Evolutionary conservation across 2,329 filamentous ascomycete genomes (phyloP).

Genomic region (Hymenoscyphus occultus): DNA sequence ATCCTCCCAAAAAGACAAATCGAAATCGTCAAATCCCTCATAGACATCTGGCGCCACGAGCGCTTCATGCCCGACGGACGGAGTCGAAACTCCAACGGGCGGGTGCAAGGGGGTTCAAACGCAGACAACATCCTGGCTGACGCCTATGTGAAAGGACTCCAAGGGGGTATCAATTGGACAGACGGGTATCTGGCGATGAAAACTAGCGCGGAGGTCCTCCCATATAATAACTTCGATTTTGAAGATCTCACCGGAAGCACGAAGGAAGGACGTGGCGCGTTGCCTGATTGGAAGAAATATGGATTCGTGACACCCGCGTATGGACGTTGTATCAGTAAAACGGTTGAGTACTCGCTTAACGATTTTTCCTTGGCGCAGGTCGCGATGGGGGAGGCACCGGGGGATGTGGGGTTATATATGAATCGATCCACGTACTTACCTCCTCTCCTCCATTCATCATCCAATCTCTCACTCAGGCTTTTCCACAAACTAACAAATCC

Average conservation of each 20-base stretch:
- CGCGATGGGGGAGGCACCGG: slow-evolving; percentile 50
- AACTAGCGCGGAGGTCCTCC: slow-evolving; percentile 4
- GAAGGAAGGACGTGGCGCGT: slow-evolving; percentile 63
- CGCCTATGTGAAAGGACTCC: slow-evolving; percentile 64
- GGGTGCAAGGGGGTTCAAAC: slow-evolving; percentile 66
- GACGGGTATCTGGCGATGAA: slow-evolving; percentile 39
- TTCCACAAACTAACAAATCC: neutral
- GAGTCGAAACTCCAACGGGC: slow-evolving; percentile 65
- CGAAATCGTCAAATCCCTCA: slow-evolving; percentile 61
- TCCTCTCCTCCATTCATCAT: too few relatives aligned
- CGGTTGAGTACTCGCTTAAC: slow-evolving; percentile 65
- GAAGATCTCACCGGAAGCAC: slow-evolving; percentile 54
- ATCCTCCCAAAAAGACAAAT: slow-evolving; percentile 59
- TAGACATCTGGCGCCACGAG: slow-evolving; percentile 64
- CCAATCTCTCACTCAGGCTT: too few relatives aligned
- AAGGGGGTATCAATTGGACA: slow-evolving; percentile 59
- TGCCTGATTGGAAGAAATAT: slow-evolving; percentile 62
- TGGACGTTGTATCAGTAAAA: slow-evolving; percentile 55
- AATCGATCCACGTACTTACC: slow-evolving; percentile 39
- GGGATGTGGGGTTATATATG: slow-evolving; percentile 46
- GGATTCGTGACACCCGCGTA: slow-evolving; percentile 63
- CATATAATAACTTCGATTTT: slow-evolving; percentile 54
- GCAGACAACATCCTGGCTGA: slow-evolving; percentile 71
- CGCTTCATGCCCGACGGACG: slow-evolving; percentile 63
- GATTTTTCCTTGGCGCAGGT: slow-evolving; percentile 66